phyloP scores from a whole-genome alignment of 176 grass and related monocot genomes.

The Puccinellia tenuiflora region DNA sequence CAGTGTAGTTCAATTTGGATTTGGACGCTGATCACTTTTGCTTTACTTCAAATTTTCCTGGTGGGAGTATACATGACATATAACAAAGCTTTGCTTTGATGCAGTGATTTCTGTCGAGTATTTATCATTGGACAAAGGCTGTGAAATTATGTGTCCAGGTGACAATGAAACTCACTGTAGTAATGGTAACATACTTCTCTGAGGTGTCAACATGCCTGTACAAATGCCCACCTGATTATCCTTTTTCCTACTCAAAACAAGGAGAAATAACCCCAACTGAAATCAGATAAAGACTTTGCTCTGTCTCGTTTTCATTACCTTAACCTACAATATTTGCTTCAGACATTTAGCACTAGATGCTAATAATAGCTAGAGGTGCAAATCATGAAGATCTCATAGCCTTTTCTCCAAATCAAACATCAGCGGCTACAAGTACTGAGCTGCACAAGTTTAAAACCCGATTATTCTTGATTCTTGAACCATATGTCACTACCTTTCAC shows the following conservation, averaged over 20 bases:
- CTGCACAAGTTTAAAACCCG: conserved; percentile 1
- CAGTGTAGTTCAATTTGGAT: neutral
- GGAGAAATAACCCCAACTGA: neutral
- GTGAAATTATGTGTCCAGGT: neutral
- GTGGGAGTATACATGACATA: neutral
- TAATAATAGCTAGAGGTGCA: conserved; percentile 16
- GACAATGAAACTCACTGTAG: neutral
- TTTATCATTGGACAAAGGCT: neutral
- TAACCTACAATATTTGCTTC: neutral
- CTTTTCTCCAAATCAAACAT: conserved; percentile 9
- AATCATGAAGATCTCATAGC: conserved; percentile 19
- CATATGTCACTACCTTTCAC: neutral
- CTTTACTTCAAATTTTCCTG: neutral
- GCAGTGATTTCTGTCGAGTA: neutral
- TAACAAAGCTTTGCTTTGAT: neutral
- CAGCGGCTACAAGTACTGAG: neutral
- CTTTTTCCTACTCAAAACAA: neutral
- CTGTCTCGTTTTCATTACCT: neutral
- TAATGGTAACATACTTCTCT: neutral
- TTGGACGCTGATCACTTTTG: neutral
- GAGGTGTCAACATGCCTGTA: neutral
- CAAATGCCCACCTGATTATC: neutral
- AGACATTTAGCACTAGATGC: neutral
- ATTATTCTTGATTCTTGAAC: neutral
- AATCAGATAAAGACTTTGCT: neutral